Evolutionary conservation across 2,329 filamentous ascomycete genomes (phyloP).

Genomic region (Pyrenophora graminea): DNA sequence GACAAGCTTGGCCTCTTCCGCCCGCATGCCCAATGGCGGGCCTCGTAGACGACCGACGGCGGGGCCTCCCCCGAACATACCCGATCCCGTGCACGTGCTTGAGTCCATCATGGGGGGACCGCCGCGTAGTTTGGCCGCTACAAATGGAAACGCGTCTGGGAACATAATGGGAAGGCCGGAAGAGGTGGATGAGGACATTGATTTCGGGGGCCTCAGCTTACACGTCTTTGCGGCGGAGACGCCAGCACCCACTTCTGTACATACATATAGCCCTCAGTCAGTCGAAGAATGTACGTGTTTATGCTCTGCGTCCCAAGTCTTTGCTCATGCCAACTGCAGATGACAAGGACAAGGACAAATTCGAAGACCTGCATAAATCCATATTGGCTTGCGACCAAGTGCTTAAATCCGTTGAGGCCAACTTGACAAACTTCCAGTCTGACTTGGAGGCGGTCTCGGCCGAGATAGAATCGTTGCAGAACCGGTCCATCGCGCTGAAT

Average conservation of each 20-base stretch:
- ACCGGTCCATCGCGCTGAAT: constrained; percentile 80
- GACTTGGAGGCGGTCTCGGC: constrained; percentile 90
- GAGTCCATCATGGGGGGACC: constrained; percentile 59
- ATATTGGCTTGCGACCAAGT: constrained; percentile 92
- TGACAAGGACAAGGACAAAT: constrained; percentile 79
- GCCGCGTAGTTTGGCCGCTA: constrained; percentile 29
- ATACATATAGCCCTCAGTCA: constrained; percentile 62
- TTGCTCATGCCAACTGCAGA: constrained; percentile 55
- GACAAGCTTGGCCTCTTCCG: constrained; percentile 70
- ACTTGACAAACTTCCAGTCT: constrained; percentile 88
- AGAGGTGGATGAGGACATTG: constrained; percentile 66
- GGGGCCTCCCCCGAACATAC: constrained; percentile 58
- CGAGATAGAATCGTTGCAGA: constrained; percentile 92
- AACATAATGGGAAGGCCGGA: constrained; percentile 49
- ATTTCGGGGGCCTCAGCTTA: constrained; percentile 79
- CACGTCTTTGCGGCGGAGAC: constrained; percentile 65
- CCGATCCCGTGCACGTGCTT: constrained; percentile 74
- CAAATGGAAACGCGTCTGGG: constrained; percentile 18
- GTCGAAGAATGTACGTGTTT: constrained; percentile 71
- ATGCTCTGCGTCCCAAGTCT: constrained; percentile 21
- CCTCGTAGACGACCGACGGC: constrained; percentile 64
- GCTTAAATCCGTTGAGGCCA: constrained; percentile 87
- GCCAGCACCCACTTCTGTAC: constrained; percentile 45
- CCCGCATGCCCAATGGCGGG: constrained; percentile 69
- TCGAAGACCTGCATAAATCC: constrained; percentile 86